These are phyloP conservation scores for Trichoderma atroviride DNA, from an alignment of 2,329 filamentous ascomycete genomes.

Conservation along the genomic window DNA sequence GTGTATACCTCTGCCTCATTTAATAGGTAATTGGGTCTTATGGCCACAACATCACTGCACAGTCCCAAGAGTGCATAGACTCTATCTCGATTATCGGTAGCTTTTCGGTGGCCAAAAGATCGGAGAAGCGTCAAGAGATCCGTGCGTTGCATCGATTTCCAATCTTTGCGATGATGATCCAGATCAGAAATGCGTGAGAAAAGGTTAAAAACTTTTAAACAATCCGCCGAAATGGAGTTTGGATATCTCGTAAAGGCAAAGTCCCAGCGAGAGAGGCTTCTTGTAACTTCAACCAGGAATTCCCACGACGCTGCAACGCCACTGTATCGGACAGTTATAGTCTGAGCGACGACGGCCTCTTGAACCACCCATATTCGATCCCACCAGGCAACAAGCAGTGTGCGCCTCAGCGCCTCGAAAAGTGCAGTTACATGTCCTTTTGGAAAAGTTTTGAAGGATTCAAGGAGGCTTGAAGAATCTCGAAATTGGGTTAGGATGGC, in stretches of 20 bases:
- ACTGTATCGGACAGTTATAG: neutral
- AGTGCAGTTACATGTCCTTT: neutral
- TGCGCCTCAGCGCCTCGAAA: neutral
- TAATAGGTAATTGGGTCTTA: neutral
- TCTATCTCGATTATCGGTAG: neutral
- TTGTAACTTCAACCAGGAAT: neutral
- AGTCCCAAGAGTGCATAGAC: neutral
- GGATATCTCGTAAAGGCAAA: neutral
- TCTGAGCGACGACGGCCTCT: neutral
- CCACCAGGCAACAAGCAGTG: neutral
- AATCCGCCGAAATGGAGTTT: neutral
- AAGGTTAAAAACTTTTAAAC: neutral
- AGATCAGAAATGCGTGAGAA: neutral
- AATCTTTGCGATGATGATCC: neutral
- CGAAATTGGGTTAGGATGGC: accelerated
- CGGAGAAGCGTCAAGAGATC: neutral
- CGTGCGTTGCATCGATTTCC: neutral
- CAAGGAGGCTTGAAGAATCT: neutral
- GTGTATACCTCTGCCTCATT: neutral
- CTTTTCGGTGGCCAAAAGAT: neutral
- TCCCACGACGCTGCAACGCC: neutral
- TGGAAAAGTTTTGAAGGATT: neutral
- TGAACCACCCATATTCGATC: slow-evolving; percentile 4
- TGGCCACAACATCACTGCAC: neutral
- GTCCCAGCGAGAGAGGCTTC: neutral